Evolutionary conservation across 176 grass and related monocot species (phyloP).

Genomic region (Coix lacrymajobi): DNA sequence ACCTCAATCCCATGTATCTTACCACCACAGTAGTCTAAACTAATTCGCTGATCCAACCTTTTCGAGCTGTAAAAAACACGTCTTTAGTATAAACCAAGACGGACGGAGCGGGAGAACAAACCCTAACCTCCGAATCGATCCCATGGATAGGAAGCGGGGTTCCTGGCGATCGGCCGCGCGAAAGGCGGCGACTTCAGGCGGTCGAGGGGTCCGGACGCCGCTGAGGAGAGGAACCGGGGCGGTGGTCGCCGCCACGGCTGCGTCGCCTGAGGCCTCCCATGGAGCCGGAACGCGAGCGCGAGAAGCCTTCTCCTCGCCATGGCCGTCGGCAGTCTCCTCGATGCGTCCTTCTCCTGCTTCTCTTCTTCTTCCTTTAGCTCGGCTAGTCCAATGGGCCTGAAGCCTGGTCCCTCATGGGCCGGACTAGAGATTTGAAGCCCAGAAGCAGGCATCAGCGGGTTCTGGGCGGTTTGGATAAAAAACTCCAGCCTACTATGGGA

Average conservation of each 20-base stretch:
- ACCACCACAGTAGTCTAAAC: background rate
- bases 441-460: background rate
- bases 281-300: slow-evolving; percentile 33
- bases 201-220: background rate
- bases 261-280: background rate
- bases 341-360: slow-evolving; percentile 12
- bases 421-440: background rate
- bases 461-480: background rate
- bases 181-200: slow-evolving; percentile 24
- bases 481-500: background rate
- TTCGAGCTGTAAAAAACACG: background rate
- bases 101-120: background rate
- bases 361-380: background rate
- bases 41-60: background rate
- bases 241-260: background rate
- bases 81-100: background rate
- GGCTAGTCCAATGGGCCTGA: background rate
- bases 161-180: slow-evolving; percentile 25
- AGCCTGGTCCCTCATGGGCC: background rate
- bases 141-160: slow-evolving; percentile 16
- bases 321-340: background rate
- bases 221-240: slow-evolving; percentile 25
- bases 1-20: background rate
- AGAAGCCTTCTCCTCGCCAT: slow-evolving; percentile 67
- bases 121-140: slow-evolving; percentile 38